Evolutionary conservation across 768 basidiomycete species (phyloP).

Genomic region (Holtermanniella nyarrowii): DNA sequence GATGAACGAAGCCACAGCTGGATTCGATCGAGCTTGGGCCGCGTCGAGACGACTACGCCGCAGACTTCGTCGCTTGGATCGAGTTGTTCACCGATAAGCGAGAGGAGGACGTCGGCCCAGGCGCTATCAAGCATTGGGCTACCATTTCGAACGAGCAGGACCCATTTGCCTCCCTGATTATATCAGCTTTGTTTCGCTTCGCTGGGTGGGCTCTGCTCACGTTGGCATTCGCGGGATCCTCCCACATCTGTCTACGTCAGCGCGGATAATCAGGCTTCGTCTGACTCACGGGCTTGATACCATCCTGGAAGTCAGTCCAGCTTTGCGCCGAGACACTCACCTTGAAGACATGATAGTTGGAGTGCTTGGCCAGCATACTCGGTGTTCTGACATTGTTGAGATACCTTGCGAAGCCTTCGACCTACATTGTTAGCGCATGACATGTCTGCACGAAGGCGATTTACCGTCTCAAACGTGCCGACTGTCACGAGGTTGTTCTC

Average conservation of each 20-base stretch:
- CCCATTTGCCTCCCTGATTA: conserved; percentile 75
- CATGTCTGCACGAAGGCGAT: conserved; percentile 1
- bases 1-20: conserved; percentile 82
- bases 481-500: conserved; percentile 64
- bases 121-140: conserved; percentile 68
- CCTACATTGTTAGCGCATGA: conserved; percentile 8
- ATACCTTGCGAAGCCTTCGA: conserved; percentile 32
- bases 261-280: neutral
- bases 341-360: conserved; percentile 94
- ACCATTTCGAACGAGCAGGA: conserved; percentile 80
- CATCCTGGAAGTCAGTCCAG: conserved; percentile 40
- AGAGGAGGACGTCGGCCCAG: conserved; percentile 86
- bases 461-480: conserved; percentile 74
- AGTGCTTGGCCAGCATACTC: conserved; percentile 74
- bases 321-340: conserved; percentile 22
- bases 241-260: conserved; percentile 60
- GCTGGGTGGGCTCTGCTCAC: conserved; percentile 13
- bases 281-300: conserved; percentile 58
- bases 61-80: conserved; percentile 61
- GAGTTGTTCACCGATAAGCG: conserved; percentile 66
- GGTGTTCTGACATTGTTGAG: conserved; percentile 45
- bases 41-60: conserved; percentile 69
- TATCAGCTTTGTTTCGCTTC: neutral
- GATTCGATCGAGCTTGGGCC: conserved; percentile 78
- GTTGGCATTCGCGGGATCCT: conserved; percentile 79